Evolutionary conservation across 2,329 filamentous ascomycete genomes (phyloP).

Genomic region (Colletotrichum lini): DNA sequence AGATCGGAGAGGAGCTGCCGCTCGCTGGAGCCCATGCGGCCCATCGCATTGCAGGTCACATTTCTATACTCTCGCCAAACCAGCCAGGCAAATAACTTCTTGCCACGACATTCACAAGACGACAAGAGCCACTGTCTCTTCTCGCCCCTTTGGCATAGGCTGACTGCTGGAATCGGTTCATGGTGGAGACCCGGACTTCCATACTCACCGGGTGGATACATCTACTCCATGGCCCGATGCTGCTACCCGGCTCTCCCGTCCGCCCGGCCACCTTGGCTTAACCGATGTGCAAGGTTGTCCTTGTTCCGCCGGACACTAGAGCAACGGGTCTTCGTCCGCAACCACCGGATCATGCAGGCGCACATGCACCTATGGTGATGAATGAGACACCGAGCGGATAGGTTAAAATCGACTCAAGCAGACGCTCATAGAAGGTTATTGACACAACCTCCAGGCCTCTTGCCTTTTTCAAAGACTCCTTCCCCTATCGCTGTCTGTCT

Average conservation of each 20-base stretch:
- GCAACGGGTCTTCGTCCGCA: constrained; percentile 33
- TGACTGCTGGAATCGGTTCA: not conserved
- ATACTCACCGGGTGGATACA: constrained; percentile 38
- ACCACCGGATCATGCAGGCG: constrained; percentile 32
- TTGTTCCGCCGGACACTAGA: constrained; percentile 27
- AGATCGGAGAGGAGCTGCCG: constrained; percentile 21
- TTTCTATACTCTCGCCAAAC: not conserved
- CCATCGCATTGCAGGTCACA: constrained; percentile 2
- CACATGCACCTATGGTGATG: constrained; percentile 20
- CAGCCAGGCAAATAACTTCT: constrained; percentile 16
- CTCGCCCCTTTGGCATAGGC: not conserved
- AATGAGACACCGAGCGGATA: constrained; percentile 13
- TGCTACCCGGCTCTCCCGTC: constrained; percentile 28
- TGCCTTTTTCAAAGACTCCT: not conserved
- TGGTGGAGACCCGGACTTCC: constrained; percentile 4
- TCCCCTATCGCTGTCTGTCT: not conserved
- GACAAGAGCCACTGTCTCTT: not conserved
- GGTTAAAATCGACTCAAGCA: constrained; percentile 36
- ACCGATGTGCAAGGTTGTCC: constrained; percentile 40
- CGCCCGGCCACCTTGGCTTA: constrained; percentile 26
- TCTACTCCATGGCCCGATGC: constrained; percentile 36
- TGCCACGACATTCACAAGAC: constrained; percentile 16
- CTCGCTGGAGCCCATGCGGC: not conserved
- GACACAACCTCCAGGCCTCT: constrained; percentile 14
- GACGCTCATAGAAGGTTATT: constrained; percentile 1